Conservation (phyloP, 1,284 basidiomycete genomes). For the Sanghuangporus sanghuang region DNA sequence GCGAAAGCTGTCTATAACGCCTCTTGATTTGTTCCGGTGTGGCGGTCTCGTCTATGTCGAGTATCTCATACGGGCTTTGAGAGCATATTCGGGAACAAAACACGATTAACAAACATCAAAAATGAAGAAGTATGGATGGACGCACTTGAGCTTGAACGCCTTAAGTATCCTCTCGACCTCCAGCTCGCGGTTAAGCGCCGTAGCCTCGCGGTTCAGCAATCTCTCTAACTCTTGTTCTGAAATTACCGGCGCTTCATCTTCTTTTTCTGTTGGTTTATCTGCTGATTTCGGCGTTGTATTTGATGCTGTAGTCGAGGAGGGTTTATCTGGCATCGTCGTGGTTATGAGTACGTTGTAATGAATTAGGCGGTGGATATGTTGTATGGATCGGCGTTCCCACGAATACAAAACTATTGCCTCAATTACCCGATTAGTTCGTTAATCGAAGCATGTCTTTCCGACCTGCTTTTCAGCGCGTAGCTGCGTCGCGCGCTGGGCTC, state of each 20-base stretch:
- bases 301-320: neutral
- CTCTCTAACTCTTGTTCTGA: slow-evolving; percentile 57
- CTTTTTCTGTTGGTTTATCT: neutral
- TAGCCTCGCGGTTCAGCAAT: slow-evolving; percentile 69
- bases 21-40: slow-evolving; percentile 73
- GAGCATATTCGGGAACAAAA: neutral
- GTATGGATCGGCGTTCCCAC: slow-evolving; percentile 1
- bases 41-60: slow-evolving; percentile 60
- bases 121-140: slow-evolving; percentile 7
- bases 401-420: neutral
- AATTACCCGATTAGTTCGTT: neutral
- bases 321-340: slow-evolving; percentile 1
- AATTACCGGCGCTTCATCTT: neutral
- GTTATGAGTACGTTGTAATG: neutral
- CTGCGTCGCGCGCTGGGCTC: neutral
- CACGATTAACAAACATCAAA: neutral
- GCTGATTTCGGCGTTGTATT: neutral
- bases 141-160: slow-evolving; percentile 81
- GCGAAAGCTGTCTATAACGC: slow-evolving; percentile 74
- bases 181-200: slow-evolving; percentile 77
- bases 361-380: neutral
- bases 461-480: neutral
- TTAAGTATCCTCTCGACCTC: slow-evolving; percentile 83
- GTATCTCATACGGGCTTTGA: slow-evolving; percentile 69
- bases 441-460: neutral